A percentile compares a stretch with the other conserved stretches of the same genome.
Evolutionary conservation across 805 yeast genomes (phyloP).

Genomic region (Ogataea trehaloabstinens): DNA sequence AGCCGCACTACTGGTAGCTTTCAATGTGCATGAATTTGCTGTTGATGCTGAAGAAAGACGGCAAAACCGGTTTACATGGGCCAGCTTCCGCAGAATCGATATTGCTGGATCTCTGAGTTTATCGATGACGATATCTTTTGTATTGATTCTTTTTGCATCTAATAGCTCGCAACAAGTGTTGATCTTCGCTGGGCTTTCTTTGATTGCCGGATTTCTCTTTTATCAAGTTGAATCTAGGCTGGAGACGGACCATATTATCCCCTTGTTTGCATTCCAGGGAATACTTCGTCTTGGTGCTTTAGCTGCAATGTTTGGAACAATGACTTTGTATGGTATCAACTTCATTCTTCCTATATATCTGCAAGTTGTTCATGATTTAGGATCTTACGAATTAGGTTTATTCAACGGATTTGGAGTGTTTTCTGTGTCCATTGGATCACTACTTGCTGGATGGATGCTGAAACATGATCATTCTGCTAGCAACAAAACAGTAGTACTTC

Average conservation of each 20-base stretch:
- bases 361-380: constrained; percentile 42
- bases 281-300: constrained; percentile 37
- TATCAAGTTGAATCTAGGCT: constrained; percentile 33
- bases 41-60: constrained; percentile 21
- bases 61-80: constrained; percentile 30
- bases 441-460: constrained; percentile 36
- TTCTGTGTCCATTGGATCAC: constrained; percentile 38
- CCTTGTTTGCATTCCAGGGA: constrained; percentile 38
- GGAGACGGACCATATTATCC: constrained; percentile 40
- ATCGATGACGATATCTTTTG: constrained; percentile 33
- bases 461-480: constrained; percentile 21
- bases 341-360: constrained; percentile 41
- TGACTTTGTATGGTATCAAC: constrained; percentile 35
- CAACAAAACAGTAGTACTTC: constrained; percentile 16
- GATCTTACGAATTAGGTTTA: constrained; percentile 37
- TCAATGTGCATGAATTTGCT: constrained; percentile 34
- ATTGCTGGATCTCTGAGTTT: constrained; percentile 39
- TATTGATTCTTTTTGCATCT: constrained; percentile 35
- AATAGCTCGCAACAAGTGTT: constrained; percentile 7
- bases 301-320: constrained; percentile 36
- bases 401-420: constrained; percentile 42
- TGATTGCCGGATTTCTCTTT: constrained; percentile 22
- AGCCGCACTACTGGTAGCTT: constrained; percentile 26
- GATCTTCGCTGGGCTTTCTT: constrained; percentile 12
- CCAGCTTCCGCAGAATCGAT: constrained; percentile 38